phyloP scores from a whole-genome alignment of 352 stramenopile species.

The Globisporangium carolinianum region DNA sequence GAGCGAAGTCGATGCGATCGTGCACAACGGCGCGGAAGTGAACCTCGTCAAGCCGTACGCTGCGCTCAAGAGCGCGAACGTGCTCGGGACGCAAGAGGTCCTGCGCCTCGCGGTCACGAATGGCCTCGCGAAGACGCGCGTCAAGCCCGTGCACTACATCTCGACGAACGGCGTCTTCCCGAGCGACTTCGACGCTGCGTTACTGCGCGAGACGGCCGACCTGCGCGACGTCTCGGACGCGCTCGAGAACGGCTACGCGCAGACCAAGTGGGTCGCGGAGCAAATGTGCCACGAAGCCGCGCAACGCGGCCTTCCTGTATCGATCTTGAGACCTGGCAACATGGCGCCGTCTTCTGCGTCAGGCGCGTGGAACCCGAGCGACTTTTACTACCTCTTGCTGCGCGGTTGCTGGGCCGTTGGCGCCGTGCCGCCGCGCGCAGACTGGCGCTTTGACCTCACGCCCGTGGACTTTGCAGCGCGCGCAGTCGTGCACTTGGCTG shows the following conservation, averaged over 20 bases:
- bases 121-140: constrained; percentile 61
- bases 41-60: constrained; percentile 91
- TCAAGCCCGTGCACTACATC: constrained; percentile 87
- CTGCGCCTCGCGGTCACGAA: constrained; percentile 83
- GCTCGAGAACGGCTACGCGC: constrained; percentile 80
- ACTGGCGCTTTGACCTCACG: constrained; percentile 90
- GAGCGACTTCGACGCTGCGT: constrained; percentile 19
- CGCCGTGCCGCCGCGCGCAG: constrained; percentile 44
- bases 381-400: constrained; percentile 89
- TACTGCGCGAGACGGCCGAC: constrained; percentile 44
- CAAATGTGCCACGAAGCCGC: constrained; percentile 77
- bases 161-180: constrained; percentile 91
- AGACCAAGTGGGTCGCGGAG: constrained; percentile 91
- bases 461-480: constrained; percentile 88
- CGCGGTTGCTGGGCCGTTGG: constrained; percentile 63
- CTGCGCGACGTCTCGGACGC: constrained; percentile 48
- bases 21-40: constrained; percentile 91
- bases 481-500: constrained; percentile 78
- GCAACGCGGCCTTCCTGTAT: constrained; percentile 74
- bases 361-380: constrained; percentile 79
- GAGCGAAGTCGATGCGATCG: constrained; percentile 84
- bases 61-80: constrained; percentile 82
- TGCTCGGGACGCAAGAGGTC: constrained; percentile 86
- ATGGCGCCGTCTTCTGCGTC: constrained; percentile 65
- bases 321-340: constrained; percentile 87